phyloP scores from a whole-genome alignment of 306 rosid genomes.

The Clitoria ternatea region DNA sequence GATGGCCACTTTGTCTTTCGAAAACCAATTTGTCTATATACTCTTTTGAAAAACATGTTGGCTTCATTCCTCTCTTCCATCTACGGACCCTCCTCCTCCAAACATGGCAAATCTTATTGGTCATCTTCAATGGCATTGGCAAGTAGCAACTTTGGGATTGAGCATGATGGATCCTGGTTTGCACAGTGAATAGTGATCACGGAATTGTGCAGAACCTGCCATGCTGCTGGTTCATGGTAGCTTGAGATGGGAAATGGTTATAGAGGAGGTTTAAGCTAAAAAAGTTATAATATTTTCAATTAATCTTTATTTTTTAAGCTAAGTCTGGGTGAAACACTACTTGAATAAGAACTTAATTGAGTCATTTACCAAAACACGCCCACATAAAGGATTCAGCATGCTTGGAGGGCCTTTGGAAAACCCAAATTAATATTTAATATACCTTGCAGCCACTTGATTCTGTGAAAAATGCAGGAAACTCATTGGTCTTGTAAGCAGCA shows the following conservation, averaged over 20 bases:
- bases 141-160: not conserved
- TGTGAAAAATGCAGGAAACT: conserved; percentile 90
- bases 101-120: not conserved
- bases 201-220: not conserved
- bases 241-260: not conserved
- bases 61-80: too few species aligned
- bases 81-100: too few species aligned
- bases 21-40: too few species aligned
- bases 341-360: not conserved
- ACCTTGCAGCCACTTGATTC: conserved; percentile 95
- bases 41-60: too few species aligned
- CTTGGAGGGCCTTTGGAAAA: not conserved
- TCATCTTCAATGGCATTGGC: not conserved
- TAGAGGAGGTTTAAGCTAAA: not conserved
- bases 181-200: not conserved
- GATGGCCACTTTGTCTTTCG: too few species aligned
- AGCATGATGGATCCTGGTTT: not conserved
- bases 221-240: not conserved
- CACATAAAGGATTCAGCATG: not conserved
- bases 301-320: not conserved
- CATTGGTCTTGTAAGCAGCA: conserved; percentile 76
- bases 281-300: not conserved
- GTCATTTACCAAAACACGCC: not conserved
- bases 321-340: not conserved
- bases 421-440: not conserved